These are phyloP conservation scores for Primulina tabacum DNA, from an alignment of 257 asterid genomes.

Conservation along the genomic window DNA sequence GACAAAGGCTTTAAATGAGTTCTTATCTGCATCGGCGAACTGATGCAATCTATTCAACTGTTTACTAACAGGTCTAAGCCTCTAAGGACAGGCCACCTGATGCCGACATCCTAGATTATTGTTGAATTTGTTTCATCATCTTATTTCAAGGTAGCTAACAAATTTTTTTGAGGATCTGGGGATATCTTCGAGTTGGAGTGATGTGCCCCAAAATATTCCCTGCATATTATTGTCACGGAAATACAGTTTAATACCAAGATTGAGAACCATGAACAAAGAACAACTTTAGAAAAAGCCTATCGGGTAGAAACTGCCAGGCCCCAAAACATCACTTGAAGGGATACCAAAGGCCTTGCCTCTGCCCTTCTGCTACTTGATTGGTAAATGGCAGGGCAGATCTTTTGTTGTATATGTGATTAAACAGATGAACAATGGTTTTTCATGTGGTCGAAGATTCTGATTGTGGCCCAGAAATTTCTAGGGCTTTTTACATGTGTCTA, in stretches of 20 bases:
- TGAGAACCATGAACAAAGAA: neutral
- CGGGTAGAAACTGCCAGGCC: neutral
- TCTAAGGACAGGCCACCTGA: neutral
- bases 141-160: neutral
- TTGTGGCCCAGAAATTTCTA: neutral
- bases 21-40: neutral
- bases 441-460: neutral
- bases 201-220: neutral
- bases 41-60: neutral
- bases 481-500: neutral
- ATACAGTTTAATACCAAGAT: neutral
- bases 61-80: neutral
- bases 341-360: neutral
- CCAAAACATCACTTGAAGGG: neutral
- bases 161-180: neutral
- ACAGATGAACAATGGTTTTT: neutral
- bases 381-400: too few relatives aligned
- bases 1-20: neutral
- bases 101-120: neutral
- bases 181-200: neutral
- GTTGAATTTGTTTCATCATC: neutral
- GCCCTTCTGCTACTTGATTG: too few relatives aligned
- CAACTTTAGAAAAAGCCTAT: too few relatives aligned
- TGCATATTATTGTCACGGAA: neutral
- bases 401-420: neutral